Evolutionary conservation across 2,329 filamentous ascomycete species (phyloP).

Genomic region (Arthrobotrys conoides): DNA sequence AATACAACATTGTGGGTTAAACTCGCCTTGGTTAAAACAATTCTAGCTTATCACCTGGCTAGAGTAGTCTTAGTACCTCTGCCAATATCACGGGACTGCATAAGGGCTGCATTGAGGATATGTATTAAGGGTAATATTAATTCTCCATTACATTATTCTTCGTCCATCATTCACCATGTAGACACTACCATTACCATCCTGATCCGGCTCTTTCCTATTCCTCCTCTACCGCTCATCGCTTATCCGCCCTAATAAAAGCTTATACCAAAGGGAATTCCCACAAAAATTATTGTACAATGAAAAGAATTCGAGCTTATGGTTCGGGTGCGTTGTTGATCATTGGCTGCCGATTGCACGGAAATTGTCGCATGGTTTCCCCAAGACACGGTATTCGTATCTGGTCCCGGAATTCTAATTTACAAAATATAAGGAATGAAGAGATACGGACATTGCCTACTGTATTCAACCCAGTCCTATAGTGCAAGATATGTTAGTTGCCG

Average conservation of each 20-base stretch:
- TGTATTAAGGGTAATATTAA: not conserved
- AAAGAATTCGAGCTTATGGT: slow-evolving; percentile 14
- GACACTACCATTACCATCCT: not conserved
- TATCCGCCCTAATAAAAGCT: slow-evolving; percentile 47
- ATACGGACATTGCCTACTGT: slow-evolving; percentile 84
- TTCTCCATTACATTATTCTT: slow-evolving; percentile 12
- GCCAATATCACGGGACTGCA: too few species aligned
- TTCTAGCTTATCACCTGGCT: too few species aligned
- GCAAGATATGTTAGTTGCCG: slow-evolving; percentile 14
- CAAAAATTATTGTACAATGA: slow-evolving; percentile 54
- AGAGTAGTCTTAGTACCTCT: too few species aligned
- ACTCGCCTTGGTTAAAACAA: too few species aligned
- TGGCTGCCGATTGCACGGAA: slow-evolving; percentile 3
- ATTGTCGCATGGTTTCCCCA: not conserved
- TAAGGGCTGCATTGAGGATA: not conserved
- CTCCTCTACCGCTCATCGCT: not conserved
- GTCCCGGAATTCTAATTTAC: slow-evolving; percentile 26
- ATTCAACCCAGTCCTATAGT: slow-evolving; percentile 79
- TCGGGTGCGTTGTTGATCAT: not conserved
- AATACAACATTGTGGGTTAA: slow-evolving; percentile 36
- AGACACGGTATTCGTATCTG: not conserved
- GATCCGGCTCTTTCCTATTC: not conserved
- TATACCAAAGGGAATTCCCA: slow-evolving; percentile 55
- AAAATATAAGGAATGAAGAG: slow-evolving; percentile 78
- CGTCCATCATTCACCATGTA: slow-evolving; percentile 13